Evolutionary conservation across 2,329 filamentous ascomycete genomes (phyloP), one percentile per base, ranked within the genome.

Genomic region (Nothophoma quercina): DNA sequence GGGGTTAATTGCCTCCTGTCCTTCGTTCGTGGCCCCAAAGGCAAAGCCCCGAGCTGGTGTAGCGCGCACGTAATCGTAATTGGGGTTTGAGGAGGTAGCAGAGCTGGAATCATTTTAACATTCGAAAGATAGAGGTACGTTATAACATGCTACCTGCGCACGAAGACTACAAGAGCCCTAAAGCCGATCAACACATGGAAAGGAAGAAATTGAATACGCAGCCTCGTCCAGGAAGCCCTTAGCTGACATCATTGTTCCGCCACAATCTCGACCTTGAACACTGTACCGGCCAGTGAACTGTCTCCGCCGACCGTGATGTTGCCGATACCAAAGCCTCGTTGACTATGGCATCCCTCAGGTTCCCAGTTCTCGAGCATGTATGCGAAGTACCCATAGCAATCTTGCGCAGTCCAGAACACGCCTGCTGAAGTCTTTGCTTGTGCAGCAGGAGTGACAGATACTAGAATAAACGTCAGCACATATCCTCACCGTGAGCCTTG

Each of bases 341-440:
- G 18, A 13, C 38, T 52, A n/a, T 55, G 55, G 23, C 68, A 71
- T 8, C 65, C 66, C 15, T 63, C 45, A 0, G 61, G 58, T 2
- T 46, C 55, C 34, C 28, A 23, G 30, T 66, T 60, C 32, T 56
- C 34, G 0, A 71, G 45, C 40, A 70, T 51, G 7, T 60, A 38
- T 8, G 55, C 47, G 29, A 71, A 67, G 42, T 70, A 71, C 1
- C 66, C 67, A 35, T 68, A 65, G 56, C 68, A 71, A 12, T 71
- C 68, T 9, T 54, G 39, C 15, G 51, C 53, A 4, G 52, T 57
- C 64, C 67, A 69, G 39, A 62, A 60, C 12, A 64, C 65, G 4
- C 53, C 57, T 15, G 59, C 45, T 9, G 58, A 57, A 19, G 36
- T 36, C 16, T 46, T 43, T 2, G 58, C 50, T 15, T 65, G 59